Evolutionary conservation across 768 basidiomycete species (phyloP), one percentile per base, ranked within the genome.

Genomic region (Pleurotus platypus): DNA sequence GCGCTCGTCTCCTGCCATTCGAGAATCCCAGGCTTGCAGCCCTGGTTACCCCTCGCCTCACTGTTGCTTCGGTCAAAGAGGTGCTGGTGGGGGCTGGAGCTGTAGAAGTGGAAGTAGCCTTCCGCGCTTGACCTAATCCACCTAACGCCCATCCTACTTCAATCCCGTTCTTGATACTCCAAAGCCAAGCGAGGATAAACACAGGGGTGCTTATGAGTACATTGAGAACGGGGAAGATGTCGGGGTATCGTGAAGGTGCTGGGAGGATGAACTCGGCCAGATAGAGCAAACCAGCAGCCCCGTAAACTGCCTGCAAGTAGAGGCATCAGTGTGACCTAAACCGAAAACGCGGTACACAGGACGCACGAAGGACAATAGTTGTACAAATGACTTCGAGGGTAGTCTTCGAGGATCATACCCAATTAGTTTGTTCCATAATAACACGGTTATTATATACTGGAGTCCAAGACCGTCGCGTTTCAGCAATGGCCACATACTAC

Each of bases 401-500:
- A 78, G 39, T 13, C 67, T 74, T 56, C 89, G 71, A 2, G 90
- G 91, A 63, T 86, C 85, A 61, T 90, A 83, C 1, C 95, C 94
- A 54, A 95, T 78, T 1, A 89, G 60, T 56, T 82, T 80, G 67
- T 96, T 97, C 94, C 94, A 98, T 2, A 94, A 63, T 0, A 87
- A 22, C 13, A 84, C 75, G 9, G 85, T 70, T 0, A 82, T 85
- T 39, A 89, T 55, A 63, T 94, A 95, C 68, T 90, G 91, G 13
- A 90, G 61, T 0, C 78, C 84, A 7, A 90, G 78, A 0, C 89
- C 90, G 60, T 97, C 95, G 58, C 81, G 79, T 64, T 86, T 83
- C 24, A 97, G 71, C 18, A 97, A 70, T 0, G 95, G 94, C 89
- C 90, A 98, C 91, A 97, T 94, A 66, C 95, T 95, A 66, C n/a